Base-by-base conservation (phyloP, 257 asterid genomes). In the Nicotiana obtusifolia region DNA sequence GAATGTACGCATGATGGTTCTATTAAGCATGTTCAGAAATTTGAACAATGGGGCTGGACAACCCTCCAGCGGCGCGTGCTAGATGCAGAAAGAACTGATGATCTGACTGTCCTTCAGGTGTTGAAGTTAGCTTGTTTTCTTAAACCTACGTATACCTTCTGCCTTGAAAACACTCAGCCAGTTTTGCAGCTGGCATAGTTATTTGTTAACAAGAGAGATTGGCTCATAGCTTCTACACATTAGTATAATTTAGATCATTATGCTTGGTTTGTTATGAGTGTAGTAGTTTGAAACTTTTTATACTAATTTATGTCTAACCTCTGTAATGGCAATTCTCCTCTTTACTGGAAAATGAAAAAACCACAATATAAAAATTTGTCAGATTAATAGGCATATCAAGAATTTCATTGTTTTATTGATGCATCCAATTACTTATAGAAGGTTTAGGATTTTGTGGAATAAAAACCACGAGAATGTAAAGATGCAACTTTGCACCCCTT, bases 1-100 rank as follows among this genome's bases (percentile, higher is more conserved):
- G 99, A 95, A 86, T 95, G 99, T 86, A 95, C 98, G 11, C 99
- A 95, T 82, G 99, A 95, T 86, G 99, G 99, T 81, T 95, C 99
- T 54, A 83, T 92, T 66, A 91, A 87, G 82, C 98, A 95, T 84
- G 92, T 95, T 78, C 99, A 93, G 85, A 95, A 95, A 86, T 95
- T 92, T 84, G 96, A 94, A 85, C 95, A 92, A 75, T 95, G 98
- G 99, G 99, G 99, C 80, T 95, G 98, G 99, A 88, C 93, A 76
- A 94, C 99, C 59, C 91, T 95, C 87, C 86, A 86, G 76, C 92
- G 97, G 81, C 99, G 99, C 67, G 97, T 95, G 80, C 89, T 95
- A 76, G 94, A 92, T 88, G 98, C 97, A 76, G 93, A 90, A 82
- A 93, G 99, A 89, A 93, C 93, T 33, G 93, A 92, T 80, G 90